These are phyloP conservation scores for Dendryphion nanum DNA, from an alignment of 2,329 filamentous ascomycete species.

Conservation along the genomic window DNA sequence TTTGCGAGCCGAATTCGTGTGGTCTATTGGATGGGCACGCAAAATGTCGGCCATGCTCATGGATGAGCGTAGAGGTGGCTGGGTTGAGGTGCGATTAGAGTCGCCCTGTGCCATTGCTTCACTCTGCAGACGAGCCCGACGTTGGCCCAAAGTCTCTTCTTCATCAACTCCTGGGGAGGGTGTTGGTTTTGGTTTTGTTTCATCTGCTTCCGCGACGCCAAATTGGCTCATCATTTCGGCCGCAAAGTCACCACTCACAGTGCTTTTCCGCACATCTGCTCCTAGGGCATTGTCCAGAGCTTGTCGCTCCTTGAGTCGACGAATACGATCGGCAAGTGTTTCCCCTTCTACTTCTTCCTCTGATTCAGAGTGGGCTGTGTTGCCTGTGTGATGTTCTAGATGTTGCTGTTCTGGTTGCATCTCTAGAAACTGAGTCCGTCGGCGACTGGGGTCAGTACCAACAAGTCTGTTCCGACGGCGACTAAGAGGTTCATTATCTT, in stretches of 20 bases:
- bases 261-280: constrained; percentile 42
- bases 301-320: constrained; percentile 61
- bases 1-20: constrained; percentile 32
- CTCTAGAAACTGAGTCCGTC: constrained; percentile 13
- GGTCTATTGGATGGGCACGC: constrained; percentile 51
- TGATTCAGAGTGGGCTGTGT: constrained; percentile 25
- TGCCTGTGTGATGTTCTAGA: constrained; percentile 25
- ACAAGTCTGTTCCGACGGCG: constrained; percentile 72
- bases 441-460: constrained; percentile 48
- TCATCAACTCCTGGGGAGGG: constrained; percentile 46
- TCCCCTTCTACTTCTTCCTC: constrained; percentile 53
- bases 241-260: constrained; percentile 66
- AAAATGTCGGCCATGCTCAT: constrained; percentile 64
- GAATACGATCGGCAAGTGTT: constrained; percentile 65
- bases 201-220: constrained; percentile 23
- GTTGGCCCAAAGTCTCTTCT: constrained; percentile 77
- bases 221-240: constrained; percentile 61
- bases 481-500: constrained; percentile 89
- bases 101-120: constrained; percentile 58
- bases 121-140: constrained; percentile 70
- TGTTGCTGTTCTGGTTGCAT: constrained; percentile 21
- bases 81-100: constrained; percentile 18
- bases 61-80: constrained; percentile 40
- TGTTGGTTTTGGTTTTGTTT: constrained; percentile 25
- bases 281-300: constrained; percentile 45